These are phyloP conservation scores for Globisporangium ultimum DNA, from an alignment of 352 stramenopile genomes.

Conservation along the genomic window DNA sequence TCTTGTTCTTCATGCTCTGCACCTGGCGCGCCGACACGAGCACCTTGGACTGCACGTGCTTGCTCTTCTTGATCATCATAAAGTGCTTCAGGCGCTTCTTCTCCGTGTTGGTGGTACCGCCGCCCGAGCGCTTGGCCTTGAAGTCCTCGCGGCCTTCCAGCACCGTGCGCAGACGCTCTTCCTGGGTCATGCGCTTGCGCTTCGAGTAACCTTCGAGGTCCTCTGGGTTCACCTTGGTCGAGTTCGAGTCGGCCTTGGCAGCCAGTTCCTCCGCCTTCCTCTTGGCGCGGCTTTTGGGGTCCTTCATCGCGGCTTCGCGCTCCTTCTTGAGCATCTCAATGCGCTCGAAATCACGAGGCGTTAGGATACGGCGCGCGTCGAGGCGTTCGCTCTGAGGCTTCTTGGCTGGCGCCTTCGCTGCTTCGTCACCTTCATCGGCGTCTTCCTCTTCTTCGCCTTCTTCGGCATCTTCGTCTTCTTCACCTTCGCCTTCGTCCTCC, in stretches of 20 bases:
- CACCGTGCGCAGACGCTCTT: conserved; percentile 78
- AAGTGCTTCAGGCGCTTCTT: conserved; percentile 98
- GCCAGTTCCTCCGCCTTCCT: conserved; percentile 74
- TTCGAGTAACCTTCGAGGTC: conserved; percentile 88
- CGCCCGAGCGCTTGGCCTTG: conserved; percentile 89
- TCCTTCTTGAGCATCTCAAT: conserved; percentile 91
- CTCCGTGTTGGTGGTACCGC: conserved; percentile 97
- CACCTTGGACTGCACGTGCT: conserved; percentile 87
- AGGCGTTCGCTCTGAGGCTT: conserved; percentile 74
- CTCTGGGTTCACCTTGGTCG: conserved; percentile 69
- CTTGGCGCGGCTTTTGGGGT: conserved; percentile 79
- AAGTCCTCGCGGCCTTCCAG: conserved; percentile 91
- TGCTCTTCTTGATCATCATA: conserved; percentile 96
- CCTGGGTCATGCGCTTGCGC: conserved; percentile 86
- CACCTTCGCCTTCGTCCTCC: conserved; percentile 44
- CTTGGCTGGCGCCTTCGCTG: conserved; percentile 19
- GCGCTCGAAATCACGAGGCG: conserved; percentile 85
- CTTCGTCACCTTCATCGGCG: conserved; percentile 48
- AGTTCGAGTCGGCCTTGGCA: conserved; percentile 39
- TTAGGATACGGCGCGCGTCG: conserved; percentile 86
- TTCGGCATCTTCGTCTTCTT: conserved; percentile 26
- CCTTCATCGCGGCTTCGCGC: conserved; percentile 70
- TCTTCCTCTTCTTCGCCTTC: conserved; percentile 43
- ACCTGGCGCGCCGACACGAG: conserved; percentile 83
- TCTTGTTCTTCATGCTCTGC: conserved; percentile 70